Evolutionary conservation across 768 basidiomycete species (phyloP).

Genomic region (Pleurotus tuber-regium): DNA sequence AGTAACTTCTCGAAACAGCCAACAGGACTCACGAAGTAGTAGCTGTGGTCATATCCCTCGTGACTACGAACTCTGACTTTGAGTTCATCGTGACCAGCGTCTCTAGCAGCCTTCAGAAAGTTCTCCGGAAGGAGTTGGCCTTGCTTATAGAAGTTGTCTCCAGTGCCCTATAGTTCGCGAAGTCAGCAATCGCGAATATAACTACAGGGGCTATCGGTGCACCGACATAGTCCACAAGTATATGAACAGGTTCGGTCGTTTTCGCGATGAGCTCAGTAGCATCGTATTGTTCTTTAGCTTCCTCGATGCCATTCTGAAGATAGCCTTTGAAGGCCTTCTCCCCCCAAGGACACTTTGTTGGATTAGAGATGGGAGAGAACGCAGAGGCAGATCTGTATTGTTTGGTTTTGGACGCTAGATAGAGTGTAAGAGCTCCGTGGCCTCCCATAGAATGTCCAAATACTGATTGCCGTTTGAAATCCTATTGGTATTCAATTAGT

Average conservation of each 20-base stretch:
- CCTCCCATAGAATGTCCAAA: conserved; percentile 99
- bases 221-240: conserved; percentile 85
- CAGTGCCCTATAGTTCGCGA: conserved; percentile 54
- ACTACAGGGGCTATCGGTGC: background rate
- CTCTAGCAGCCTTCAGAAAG: conserved; percentile 76
- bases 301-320: conserved; percentile 70
- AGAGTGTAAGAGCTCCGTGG: conserved; percentile 90
- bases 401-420: conserved; percentile 67
- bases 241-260: conserved; percentile 61
- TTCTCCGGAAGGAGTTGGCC: conserved; percentile 90
- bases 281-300: conserved; percentile 76
- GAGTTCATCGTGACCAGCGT: conserved; percentile 66
- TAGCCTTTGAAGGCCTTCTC: conserved; percentile 89
- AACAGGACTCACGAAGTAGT: conserved; percentile 66
- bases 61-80: conserved; percentile 80
- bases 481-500: conserved; percentile 44
- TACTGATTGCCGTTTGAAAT: conserved; percentile 80
- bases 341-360: conserved; percentile 87
- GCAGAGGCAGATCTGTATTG: conserved; percentile 87
- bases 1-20: background rate
- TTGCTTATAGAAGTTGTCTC: conserved; percentile 80
- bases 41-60: conserved; percentile 85
- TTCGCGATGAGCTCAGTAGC: conserved; percentile 78
- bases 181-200: background rate
- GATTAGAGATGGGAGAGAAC: conserved; percentile 85